phyloP scores from a whole-genome alignment of 2,329 filamentous ascomycete genomes.

The Fusarium oligoseptatum region DNA sequence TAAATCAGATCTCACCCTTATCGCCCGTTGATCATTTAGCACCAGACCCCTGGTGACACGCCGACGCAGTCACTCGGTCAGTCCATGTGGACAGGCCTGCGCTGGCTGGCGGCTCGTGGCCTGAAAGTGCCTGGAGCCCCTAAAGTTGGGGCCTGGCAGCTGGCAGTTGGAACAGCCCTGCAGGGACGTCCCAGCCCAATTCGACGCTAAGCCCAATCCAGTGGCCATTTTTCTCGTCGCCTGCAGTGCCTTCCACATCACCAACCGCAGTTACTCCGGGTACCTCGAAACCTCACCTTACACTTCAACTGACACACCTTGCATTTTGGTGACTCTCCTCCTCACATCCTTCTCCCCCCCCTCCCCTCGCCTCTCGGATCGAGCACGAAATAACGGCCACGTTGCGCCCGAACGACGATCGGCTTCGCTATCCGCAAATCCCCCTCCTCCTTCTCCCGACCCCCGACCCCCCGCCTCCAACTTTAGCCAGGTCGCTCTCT shows the following conservation, averaged over 20 bases:
- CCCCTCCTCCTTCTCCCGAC: slow-evolving; percentile 3
- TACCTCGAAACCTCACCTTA: slow-evolving; percentile 43
- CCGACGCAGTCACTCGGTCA: slow-evolving; percentile 40
- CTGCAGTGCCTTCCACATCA: slow-evolving; percentile 45
- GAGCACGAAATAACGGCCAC: slow-evolving; percentile 16
- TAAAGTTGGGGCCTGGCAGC: slow-evolving; percentile 32
- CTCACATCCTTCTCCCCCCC: slow-evolving; percentile 21
- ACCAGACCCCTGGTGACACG: slow-evolving; percentile 1
- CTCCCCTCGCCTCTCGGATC: slow-evolving; percentile 27
- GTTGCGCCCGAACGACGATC: slow-evolving; percentile 25
- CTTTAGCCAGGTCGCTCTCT: slow-evolving; percentile 19
- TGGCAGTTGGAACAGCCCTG: slow-evolving; percentile 36
- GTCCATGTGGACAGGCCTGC: slow-evolving; percentile 8
- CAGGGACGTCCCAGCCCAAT: slow-evolving; percentile 33
- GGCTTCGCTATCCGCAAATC: slow-evolving; percentile 15
- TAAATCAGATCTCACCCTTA: background rate
- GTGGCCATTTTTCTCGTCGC: slow-evolving; percentile 29
- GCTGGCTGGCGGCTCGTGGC: background rate
- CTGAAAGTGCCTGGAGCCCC: slow-evolving; percentile 19
- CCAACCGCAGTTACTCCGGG: slow-evolving; percentile 49
- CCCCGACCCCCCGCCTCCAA: slow-evolving; percentile 10
- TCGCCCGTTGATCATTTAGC: slow-evolving; percentile 3
- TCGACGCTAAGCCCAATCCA: slow-evolving; percentile 52
- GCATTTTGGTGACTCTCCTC: slow-evolving; percentile 31
- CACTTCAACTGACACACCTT: slow-evolving; percentile 41